Evolutionary conservation across 2,329 filamentous ascomycete species (phyloP), one percentile per base, ranked within the genome.

Genomic region (Dothideomycetes sp.): DNA sequence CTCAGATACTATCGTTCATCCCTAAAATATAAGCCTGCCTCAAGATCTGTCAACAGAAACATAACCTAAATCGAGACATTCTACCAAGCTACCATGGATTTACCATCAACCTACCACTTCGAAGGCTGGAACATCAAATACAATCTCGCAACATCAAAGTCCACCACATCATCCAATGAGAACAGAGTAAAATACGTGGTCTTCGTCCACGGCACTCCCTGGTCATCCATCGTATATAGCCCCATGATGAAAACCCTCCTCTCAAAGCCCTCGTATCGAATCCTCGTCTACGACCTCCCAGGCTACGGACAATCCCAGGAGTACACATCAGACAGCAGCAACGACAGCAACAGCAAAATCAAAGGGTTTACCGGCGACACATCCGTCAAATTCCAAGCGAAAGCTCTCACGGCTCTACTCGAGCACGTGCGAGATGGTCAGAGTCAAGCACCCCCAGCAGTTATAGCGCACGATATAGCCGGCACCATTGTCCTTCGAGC

Each of bases 201-300:
- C 10, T 67, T 69, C 29, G 49, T 69, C 7, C 66, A 69, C 41
- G 66, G 66, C 38, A 70, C 66, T 0, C 66, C 66, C 0, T 69
- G 65, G 65, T 66, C 64, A 2, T 66, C 62, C 2, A 47, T 42
- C 0, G 54, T 68, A 7, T 69, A 63, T 61, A 34, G 43, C 0
- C 50, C 53, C 2, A 56, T 61, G 14, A 62, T 61, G 1, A 44
- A 52, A 19, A 49, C 61, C 2, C 48, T 69, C 1, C 49, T 58
- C 4, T 46, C 48, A 2, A 52, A 54, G 12, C 17, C 29, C 10
- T 19, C 36, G 3, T 63, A 60, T 37, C 53, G 52, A 9, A 56
- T 69, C 36, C 62, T 68, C 42, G 50, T 69, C 10, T 69, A 64
- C 41, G 66, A 70, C 41, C 59, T 64, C 10, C 62, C 65, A 3